These are phyloP conservation scores for Nakataea oryzae DNA, from an alignment of 2,329 filamentous ascomycete species.

Conservation along the genomic window DNA sequence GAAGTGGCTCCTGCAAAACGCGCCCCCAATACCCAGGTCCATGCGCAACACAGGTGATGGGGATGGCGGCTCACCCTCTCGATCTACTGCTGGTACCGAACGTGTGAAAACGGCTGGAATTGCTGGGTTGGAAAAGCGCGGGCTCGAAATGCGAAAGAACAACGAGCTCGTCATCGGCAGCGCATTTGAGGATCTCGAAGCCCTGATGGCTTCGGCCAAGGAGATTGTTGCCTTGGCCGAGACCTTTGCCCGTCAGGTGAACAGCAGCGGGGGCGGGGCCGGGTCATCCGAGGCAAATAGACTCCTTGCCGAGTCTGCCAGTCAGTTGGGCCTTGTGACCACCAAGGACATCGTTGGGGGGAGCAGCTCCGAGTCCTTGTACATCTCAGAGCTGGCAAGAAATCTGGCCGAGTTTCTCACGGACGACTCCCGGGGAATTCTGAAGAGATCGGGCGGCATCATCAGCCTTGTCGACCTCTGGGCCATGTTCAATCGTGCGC, in stretches of 20 bases:
- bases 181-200: constrained; percentile 92
- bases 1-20: constrained; percentile 88
- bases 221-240: constrained; percentile 92
- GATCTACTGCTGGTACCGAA: constrained; percentile 6
- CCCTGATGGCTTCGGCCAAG: constrained; percentile 94
- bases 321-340: constrained; percentile 77
- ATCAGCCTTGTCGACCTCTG: constrained; percentile 85
- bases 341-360: constrained; percentile 82
- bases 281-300: constrained; percentile 59
- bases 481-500: constrained; percentile 88
- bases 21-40: constrained; percentile 72
- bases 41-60: constrained; percentile 24
- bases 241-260: constrained; percentile 63
- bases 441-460: constrained; percentile 74
- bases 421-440: constrained; percentile 68
- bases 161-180: constrained; percentile 88
- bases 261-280: constrained; percentile 45
- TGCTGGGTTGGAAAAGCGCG: constrained; percentile 79
- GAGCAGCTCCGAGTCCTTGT: constrained; percentile 66
- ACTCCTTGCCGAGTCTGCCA: constrained; percentile 71
- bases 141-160: constrained; percentile 76
- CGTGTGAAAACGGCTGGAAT: constrained; percentile 67
- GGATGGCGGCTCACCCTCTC: constrained; percentile 13
- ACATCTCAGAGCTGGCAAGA: constrained; percentile 76
- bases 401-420: constrained; percentile 84